Percentiles rank a stretch among this genome's conserved stretches.
These are phyloP conservation scores for Cladosporium sp. DNA, from an alignment of 2,329 filamentous ascomycete species.

Conservation along the genomic window DNA sequence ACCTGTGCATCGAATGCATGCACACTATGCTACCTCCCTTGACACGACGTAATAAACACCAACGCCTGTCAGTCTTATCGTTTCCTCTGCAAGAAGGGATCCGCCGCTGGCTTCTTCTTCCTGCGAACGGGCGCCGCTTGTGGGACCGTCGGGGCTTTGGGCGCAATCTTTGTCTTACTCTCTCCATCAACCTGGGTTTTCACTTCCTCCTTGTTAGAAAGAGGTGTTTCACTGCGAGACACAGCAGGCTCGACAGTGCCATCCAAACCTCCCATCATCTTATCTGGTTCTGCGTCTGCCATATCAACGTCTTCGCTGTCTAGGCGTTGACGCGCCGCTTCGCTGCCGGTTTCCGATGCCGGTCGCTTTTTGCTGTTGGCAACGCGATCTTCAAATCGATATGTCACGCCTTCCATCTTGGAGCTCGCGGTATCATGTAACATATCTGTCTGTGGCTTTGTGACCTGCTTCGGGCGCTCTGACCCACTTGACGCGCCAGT, in stretches of 20 bases:
- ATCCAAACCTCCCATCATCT: conserved; percentile 12
- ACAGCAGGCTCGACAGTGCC: conserved; percentile 7
- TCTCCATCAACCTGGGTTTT: conserved; percentile 13
- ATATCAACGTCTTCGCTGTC: conserved; percentile 28
- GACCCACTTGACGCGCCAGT: background rate
- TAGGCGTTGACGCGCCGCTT: conserved; percentile 9
- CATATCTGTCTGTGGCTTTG: background rate
- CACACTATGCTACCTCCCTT: conserved; percentile 2
- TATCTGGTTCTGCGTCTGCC: conserved; percentile 23
- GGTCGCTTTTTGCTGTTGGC: conserved; percentile 19
- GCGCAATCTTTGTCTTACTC: conserved; percentile 11
- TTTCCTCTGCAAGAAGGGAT: conserved; percentile 26
- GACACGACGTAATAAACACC: background rate
- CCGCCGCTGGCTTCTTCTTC: conserved; percentile 25
- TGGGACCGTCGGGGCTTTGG: conserved; percentile 10
- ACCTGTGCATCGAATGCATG: background rate
- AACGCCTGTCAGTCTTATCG: conserved; percentile 11
- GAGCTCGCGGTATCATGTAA: background rate
- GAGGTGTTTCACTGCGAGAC: conserved; percentile 23
- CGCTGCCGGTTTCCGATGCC: conserved; percentile 13
- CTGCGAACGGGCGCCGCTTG: conserved; percentile 17
- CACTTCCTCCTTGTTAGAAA: conserved; percentile 14
- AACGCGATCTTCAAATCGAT: conserved; percentile 28
- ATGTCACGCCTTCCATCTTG: conserved; percentile 35
- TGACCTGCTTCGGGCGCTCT: background rate